Percentiles rank a stretch among this genome's conserved stretches.
Evolutionary conservation across 2,329 filamentous ascomycete species (phyloP).

Genomic region (Akanthomyces dipterigenus): DNA sequence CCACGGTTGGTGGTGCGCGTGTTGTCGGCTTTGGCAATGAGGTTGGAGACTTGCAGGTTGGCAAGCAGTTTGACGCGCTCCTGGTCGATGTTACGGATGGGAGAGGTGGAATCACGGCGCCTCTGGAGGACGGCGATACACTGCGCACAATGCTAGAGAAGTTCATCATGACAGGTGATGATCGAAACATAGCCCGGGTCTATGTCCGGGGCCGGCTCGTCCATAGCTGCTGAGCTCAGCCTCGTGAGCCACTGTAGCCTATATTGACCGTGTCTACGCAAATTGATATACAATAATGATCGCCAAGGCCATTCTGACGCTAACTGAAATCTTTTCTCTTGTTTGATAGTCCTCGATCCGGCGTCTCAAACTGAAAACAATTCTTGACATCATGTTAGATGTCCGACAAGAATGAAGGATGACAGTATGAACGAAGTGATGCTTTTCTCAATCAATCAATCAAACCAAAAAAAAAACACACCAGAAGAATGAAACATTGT

Average conservation of each 20-base stretch:
- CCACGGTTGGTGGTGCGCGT: slow-evolving; percentile 53
- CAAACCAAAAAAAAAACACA: too few species aligned
- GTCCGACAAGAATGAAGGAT: too few species aligned
- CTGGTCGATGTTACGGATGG: slow-evolving; percentile 34
- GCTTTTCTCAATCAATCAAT: too few species aligned
- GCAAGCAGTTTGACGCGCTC: slow-evolving; percentile 57
- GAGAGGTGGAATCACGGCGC: slow-evolving; percentile 40
- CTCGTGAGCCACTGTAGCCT: neutral
- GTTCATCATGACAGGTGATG: slow-evolving; percentile 60
- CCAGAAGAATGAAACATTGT: too few species aligned
- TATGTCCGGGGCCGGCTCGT: slow-evolving; percentile 41
- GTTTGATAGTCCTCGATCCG: too few species aligned
- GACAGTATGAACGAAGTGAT: too few species aligned
- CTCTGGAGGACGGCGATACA: slow-evolving; percentile 43
- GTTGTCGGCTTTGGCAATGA: slow-evolving; percentile 48
- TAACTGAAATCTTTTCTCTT: too few species aligned
- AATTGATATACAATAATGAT: too few species aligned
- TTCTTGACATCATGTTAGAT: too few species aligned
- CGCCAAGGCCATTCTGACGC: too few species aligned
- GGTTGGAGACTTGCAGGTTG: slow-evolving; percentile 50
- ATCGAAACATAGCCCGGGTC: slow-evolving; percentile 51
- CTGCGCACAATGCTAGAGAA: slow-evolving; percentile 48
- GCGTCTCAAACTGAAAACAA: too few species aligned
- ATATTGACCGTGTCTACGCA: neutral
- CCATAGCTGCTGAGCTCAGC: slow-evolving; percentile 9